phyloP scores from a whole-genome alignment of 345 rosid genomes.

The Clausena lansium region DNA sequence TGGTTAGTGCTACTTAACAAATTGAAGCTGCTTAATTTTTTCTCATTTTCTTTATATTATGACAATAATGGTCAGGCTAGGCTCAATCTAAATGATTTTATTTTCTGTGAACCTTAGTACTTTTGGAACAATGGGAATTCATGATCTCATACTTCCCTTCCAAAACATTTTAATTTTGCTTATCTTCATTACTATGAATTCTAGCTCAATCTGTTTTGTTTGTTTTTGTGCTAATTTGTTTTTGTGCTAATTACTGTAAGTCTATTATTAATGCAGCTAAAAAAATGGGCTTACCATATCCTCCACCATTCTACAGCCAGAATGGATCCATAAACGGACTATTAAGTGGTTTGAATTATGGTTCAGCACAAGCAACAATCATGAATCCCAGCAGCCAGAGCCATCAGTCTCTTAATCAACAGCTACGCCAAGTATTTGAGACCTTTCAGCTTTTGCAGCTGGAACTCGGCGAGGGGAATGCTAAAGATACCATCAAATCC shows the following conservation, averaged over 20 bases:
- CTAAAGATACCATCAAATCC: conserved; percentile 34
- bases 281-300: conserved; percentile 43
- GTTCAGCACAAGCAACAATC: conserved; percentile 59
- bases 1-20: background rate
- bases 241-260: background rate
- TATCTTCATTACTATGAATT: background rate
- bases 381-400: conserved; percentile 35
- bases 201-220: background rate
- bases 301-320: conserved; percentile 47
- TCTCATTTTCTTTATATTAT: background rate
- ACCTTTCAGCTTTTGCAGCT: conserved; percentile 57
- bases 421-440: conserved; percentile 59
- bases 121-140: background rate
- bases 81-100: background rate
- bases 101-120: background rate
- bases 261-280: conserved; percentile 36
- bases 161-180: background rate
- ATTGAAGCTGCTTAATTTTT: background rate
- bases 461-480: conserved; percentile 30
- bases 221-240: background rate
- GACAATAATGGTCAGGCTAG: background rate
- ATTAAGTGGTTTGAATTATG: conserved; percentile 45
- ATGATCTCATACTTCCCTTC: background rate
- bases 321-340: conserved; percentile 47
- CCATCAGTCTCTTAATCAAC: conserved; percentile 62